These are phyloP conservation scores for Saksenaea vasiformis DNA, from an alignment of 371 early-diverging fungal species.

Conservation along the genomic window DNA sequence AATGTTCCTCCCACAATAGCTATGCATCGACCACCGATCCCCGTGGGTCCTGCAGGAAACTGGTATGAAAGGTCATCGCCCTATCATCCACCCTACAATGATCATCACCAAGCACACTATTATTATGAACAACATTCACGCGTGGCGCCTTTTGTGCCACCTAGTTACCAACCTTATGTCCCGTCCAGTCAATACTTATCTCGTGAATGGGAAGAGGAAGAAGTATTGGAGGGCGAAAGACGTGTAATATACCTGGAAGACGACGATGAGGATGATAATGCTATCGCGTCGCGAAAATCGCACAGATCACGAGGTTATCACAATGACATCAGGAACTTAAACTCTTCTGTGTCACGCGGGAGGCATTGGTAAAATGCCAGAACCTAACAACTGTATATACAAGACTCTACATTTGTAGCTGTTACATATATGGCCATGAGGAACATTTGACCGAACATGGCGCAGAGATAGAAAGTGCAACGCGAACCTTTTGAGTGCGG, in stretches of 20 bases:
- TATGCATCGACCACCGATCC: neutral
- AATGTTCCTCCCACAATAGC: neutral
- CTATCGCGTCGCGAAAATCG: neutral
- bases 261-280: neutral
- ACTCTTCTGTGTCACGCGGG: neutral
- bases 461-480: too few relatives aligned
- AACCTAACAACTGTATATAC: too few relatives aligned
- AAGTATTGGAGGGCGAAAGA: neutral
- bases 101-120: neutral
- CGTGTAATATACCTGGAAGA: slow-evolving; percentile 1
- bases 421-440: too few relatives aligned
- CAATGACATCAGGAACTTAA: neutral
- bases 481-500: too few relatives aligned
- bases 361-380: neutral
- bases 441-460: too few relatives aligned
- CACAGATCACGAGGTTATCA: neutral
- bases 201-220: neutral
- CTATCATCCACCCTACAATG: neutral
- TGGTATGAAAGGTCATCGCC: neutral
- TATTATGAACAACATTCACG: neutral
- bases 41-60: neutral
- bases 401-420: too few relatives aligned
- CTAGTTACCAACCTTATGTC: neutral
- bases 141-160: neutral
- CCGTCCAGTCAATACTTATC: neutral